Evolutionary conservation across 2,329 filamentous ascomycete species (phyloP), one percentile per base, ranked within the genome.

Genomic region (Bipolaris gigantea): DNA sequence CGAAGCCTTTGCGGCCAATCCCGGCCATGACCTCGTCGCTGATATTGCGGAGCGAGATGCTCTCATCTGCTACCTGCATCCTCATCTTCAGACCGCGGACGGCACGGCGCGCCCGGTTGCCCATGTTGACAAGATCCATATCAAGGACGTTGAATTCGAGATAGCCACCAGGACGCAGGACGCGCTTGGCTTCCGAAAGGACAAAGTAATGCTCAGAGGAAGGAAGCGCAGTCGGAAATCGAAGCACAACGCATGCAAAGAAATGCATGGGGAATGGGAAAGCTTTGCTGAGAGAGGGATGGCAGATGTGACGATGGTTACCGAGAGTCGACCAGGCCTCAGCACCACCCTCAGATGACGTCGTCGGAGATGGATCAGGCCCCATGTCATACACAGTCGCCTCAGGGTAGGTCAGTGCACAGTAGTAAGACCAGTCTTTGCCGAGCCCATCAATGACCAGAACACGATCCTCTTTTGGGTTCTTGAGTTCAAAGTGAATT

Each of bases 401-500:
- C 0, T 81, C 80, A 0, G 88, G 87, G 60, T 93, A 93, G 1
- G 89, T 91, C 67, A 92, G 85, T 6, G 90, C 89, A 18, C 89
- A 89, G 63, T 92, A 93, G 71, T 90, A 92, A 0, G 89, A 92
- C 90, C 90, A 94, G 68, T 94, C 90, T 66, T 92, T 92, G n/a
- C 90, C 90, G 27, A 94, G 85, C 5, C 90, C 90, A 74, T 94
- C 90, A 52, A 94, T 82, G 16, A 94, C 87, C 3, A 94, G 80
- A 23, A 94, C 85, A 78, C 87, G 50, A 76, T 83, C 76, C 81
- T 88, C 75, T 72, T 69, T 80, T 0, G 81, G 76, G 16, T 83
- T 77, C 35, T 83, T 75, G 19, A 92, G 80, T 61, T 90, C 86
- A 41, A 90, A 87, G 23, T 90, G 84, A 5, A 89, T 85, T 10